Conservation (phyloP, 1,284 basidiomycete genomes). For the Rhizoctonia solani region DNA sequence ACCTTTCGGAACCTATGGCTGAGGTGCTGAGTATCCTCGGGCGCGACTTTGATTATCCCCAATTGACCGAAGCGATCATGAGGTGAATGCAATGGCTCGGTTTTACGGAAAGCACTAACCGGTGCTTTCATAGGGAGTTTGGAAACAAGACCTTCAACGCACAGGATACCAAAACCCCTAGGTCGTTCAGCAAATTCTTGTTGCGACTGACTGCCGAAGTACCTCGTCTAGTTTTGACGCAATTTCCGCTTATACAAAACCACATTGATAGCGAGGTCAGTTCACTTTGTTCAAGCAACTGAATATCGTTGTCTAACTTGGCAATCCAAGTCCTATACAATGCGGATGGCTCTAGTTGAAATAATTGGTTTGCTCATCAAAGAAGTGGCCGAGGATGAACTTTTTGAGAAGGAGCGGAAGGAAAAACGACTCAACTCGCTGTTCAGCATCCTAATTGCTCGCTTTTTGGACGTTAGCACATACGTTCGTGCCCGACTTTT, state of each 20-base stretch:
- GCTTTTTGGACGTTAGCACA: slow-evolving; percentile 85
- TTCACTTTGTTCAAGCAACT: slow-evolving; percentile 1
- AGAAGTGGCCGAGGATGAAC: slow-evolving; percentile 68
- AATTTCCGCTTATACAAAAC: slow-evolving; percentile 80
- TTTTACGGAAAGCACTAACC: not conserved
- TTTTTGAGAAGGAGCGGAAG: slow-evolving; percentile 59
- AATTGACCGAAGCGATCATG: slow-evolving; percentile 89
- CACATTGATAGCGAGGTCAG: slow-evolving; percentile 92
- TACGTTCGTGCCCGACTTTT: slow-evolving; percentile 93
- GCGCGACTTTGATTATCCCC: slow-evolving; percentile 86
- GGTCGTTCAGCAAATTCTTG: slow-evolving; percentile 85
- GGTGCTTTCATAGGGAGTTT: slow-evolving; percentile 62
- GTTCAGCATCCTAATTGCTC: slow-evolving; percentile 83
- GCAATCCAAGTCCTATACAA: slow-evolving; percentile 78
- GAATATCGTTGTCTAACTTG: slow-evolving; percentile 21
- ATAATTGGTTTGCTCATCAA: slow-evolving; percentile 80
- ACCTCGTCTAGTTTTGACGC: slow-evolving; percentile 88
- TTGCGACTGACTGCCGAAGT: slow-evolving; percentile 79
- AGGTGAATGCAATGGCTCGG: slow-evolving; percentile 48
- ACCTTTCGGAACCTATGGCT: slow-evolving; percentile 92
- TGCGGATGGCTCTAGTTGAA: slow-evolving; percentile 92
- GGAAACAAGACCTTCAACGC: slow-evolving; percentile 75
- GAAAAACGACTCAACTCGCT: slow-evolving; percentile 84
- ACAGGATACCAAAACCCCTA: slow-evolving; percentile 86
- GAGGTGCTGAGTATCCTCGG: slow-evolving; percentile 82